These are phyloP conservation scores for Sphagnurus paluster DNA, from an alignment of 1,284 basidiomycete genomes.

Conservation along the genomic window DNA sequence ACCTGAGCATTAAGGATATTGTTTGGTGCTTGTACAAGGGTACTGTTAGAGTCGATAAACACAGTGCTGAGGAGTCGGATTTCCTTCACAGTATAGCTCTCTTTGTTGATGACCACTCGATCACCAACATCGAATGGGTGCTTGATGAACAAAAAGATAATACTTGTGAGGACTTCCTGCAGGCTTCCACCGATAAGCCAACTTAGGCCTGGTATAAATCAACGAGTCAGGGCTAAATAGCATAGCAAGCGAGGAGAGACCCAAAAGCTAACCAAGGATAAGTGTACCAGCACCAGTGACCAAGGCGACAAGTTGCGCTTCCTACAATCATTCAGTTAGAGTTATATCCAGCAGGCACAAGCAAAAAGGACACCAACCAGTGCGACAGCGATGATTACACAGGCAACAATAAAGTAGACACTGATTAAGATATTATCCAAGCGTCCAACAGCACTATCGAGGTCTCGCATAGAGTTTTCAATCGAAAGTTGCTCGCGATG, in stretches of 20 bases:
- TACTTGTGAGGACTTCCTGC: slow-evolving; percentile 71
- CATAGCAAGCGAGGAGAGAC: not conserved
- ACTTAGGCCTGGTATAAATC: slow-evolving; percentile 57
- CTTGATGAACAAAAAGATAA: slow-evolving; percentile 87
- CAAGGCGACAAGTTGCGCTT: slow-evolving; percentile 70
- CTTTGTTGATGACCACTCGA: slow-evolving; percentile 55
- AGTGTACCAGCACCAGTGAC: slow-evolving; percentile 83
- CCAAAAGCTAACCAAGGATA: slow-evolving; percentile 59
- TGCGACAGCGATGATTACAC: slow-evolving; percentile 75
- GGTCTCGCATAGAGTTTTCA: slow-evolving; percentile 86
- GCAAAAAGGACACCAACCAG: slow-evolving; percentile 44
- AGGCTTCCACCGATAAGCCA: slow-evolving; percentile 84
- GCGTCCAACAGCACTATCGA: slow-evolving; percentile 86
- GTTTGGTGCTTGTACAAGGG: slow-evolving; percentile 70
- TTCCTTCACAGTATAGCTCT: slow-evolving; percentile 82
- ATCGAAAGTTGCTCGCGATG: slow-evolving; percentile 86
- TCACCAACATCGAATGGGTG: slow-evolving; percentile 93
- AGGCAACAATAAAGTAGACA: slow-evolving; percentile 65
- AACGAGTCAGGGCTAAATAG: slow-evolving; percentile 4
- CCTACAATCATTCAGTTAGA: slow-evolving; percentile 35
- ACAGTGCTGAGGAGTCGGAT: slow-evolving; percentile 82
- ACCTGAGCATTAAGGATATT: slow-evolving; percentile 68
- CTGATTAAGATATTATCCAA: slow-evolving; percentile 76
- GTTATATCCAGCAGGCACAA: not conserved
- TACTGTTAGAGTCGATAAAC: slow-evolving; percentile 63